These are phyloP conservation scores for Pyropia yezoensis DNA, from an alignment of 23 red algal genomes.

Conservation along the genomic window DNA sequence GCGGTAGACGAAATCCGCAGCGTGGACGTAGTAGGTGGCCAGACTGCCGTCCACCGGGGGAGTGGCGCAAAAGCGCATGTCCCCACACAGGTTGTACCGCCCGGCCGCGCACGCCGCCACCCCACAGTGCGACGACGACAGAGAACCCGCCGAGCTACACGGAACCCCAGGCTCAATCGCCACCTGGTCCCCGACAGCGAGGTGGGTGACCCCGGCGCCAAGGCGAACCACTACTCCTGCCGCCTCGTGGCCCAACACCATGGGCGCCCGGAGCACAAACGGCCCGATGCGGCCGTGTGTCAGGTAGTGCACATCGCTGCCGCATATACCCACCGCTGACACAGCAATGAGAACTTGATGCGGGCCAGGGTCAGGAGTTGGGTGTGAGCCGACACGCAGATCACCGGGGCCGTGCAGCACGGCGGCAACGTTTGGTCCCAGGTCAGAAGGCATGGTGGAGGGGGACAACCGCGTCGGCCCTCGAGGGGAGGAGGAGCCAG, in stretches of 20 bases:
- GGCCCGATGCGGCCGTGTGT: conserved; percentile 61
- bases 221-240: conserved; percentile 51
- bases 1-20: conserved; percentile 54
- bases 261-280: conserved; percentile 54
- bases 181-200: conserved; percentile 61
- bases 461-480: no score
- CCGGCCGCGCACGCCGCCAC: conserved; percentile 25
- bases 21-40: conserved; percentile 49
- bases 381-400: conserved; percentile 38
- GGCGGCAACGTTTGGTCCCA: conserved; percentile 23
- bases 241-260: conserved; percentile 80
- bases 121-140: no score
- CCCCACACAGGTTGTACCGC: conserved; percentile 78
- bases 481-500: no score
- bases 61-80: conserved; percentile 65
- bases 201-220: conserved; percentile 26
- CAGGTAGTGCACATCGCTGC: conserved; percentile 79
- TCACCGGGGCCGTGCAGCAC: conserved; percentile 61
- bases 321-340: conserved; percentile 69
- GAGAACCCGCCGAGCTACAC: conserved; percentile 19
- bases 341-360: conserved; percentile 57
- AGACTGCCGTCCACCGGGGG: conserved; percentile 65
- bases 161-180: conserved; percentile 77
- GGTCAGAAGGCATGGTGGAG: no score
- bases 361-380: conserved; percentile 34